Conservation (phyloP, 192 early-diverging fungal genomes). For the Coemansia sp. region DNA sequence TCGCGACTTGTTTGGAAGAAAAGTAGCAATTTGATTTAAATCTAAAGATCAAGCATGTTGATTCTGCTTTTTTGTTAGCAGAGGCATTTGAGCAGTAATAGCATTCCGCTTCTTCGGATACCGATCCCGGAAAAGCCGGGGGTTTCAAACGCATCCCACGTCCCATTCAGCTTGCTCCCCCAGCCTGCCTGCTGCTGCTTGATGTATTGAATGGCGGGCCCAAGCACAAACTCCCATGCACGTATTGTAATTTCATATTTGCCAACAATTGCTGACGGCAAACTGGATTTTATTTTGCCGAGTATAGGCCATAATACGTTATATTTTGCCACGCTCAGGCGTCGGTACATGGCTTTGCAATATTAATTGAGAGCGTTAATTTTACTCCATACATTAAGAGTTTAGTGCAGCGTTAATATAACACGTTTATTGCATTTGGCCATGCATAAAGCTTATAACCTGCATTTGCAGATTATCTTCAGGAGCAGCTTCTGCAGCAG, state of each 20-base stretch:
- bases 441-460: background rate
- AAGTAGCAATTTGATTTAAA: no score
- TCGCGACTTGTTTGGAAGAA: no score
- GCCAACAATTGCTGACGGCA: background rate
- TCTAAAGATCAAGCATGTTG: no score
- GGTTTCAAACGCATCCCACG: background rate
- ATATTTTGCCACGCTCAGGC: slow-evolving; percentile 15
- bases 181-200: background rate
- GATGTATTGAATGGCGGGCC: background rate
- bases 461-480: background rate
- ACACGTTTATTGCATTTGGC: background rate
- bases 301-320: background rate
- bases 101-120: background rate
- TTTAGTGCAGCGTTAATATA: background rate
- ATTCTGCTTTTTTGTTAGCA: no score
- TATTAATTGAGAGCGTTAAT: slow-evolving; percentile 5
- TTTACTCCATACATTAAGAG: background rate
- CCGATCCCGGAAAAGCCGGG: background rate
- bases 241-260: background rate
- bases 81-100: background rate
- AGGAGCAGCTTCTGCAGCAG: background rate
- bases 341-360: background rate
- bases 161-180: background rate
- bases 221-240: background rate
- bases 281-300: no score